Evolutionary conservation across 108 stramenopile species (phyloP).

Genomic region (Nitzschia sp.): DNA sequence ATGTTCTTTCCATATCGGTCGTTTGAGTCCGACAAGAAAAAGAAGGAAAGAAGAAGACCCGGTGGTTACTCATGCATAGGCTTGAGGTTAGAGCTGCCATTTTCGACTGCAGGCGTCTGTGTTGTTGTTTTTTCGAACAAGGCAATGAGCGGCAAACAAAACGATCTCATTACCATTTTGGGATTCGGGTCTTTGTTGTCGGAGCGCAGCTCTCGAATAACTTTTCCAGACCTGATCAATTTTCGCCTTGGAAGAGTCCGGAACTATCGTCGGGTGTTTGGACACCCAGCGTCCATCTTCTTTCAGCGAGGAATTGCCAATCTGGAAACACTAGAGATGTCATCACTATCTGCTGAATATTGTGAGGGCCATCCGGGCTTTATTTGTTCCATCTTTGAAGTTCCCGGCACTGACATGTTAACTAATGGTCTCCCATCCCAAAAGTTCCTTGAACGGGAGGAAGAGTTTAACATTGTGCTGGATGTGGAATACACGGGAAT

Average conservation of each 20-base stretch:
- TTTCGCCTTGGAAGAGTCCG: conserved; percentile 79
- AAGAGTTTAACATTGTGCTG: conserved; percentile 65
- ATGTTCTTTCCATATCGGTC: no score
- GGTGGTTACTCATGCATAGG: no score
- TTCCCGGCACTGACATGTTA: conserved; percentile 46
- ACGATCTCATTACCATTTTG: conserved; percentile 56
- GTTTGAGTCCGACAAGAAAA: no score
- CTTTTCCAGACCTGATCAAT: conserved; percentile 72
- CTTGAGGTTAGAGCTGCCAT: no score
- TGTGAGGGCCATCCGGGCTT: conserved; percentile 46
- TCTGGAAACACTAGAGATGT: conserved; percentile 71
- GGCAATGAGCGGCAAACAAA: neutral
- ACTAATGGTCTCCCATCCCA: conserved; percentile 32
- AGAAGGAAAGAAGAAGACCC: no score
- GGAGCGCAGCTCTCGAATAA: conserved; percentile 53
- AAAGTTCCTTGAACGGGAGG: conserved; percentile 56
- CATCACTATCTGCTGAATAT: conserved; percentile 63
- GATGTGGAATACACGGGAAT: neutral
- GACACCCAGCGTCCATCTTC: conserved; percentile 82
- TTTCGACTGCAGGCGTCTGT: no score
- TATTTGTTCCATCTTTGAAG: conserved; percentile 76
- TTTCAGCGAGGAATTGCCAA: conserved; percentile 76
- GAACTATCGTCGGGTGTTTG: conserved; percentile 79
- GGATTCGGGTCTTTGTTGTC: conserved; percentile 83
- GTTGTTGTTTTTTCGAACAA: no score